Evolutionary conservation across 2,329 filamentous ascomycete genomes (phyloP).

Genomic region (Trichoderma guizhouense): DNA sequence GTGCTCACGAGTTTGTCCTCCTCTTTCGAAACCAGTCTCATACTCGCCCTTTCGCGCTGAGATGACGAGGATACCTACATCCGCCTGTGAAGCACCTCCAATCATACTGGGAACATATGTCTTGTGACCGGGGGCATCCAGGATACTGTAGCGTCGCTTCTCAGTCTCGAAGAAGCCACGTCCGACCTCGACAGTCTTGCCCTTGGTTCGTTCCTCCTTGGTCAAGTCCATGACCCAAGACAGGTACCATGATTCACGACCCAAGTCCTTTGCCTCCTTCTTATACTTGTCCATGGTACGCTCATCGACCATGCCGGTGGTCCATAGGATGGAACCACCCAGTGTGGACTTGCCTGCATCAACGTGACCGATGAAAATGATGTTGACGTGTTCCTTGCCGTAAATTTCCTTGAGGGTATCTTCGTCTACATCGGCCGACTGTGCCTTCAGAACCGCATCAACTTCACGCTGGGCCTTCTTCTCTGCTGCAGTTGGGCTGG

Average conservation of each 20-base stretch:
- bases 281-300: slow-evolving; percentile 98
- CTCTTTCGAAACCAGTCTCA: slow-evolving; percentile 95
- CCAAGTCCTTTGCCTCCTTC: slow-evolving; percentile 90
- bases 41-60: slow-evolving; percentile 97
- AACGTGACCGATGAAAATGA: slow-evolving; percentile 97
- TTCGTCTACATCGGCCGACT: slow-evolving; percentile 68
- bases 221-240: slow-evolving; percentile 98
- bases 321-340: slow-evolving; percentile 87
- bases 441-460: slow-evolving; percentile 82
- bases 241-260: slow-evolving; percentile 97
- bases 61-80: slow-evolving; percentile 93
- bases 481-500: slow-evolving; percentile 65
- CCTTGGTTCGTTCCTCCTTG: slow-evolving; percentile 92
- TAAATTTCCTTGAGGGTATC: slow-evolving; percentile 89
- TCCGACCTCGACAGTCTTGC: slow-evolving; percentile 97
- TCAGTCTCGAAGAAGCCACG: slow-evolving; percentile 96
- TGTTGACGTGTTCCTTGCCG: slow-evolving; percentile 88
- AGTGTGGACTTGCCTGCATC: slow-evolving; percentile 97
- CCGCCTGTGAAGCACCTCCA: slow-evolving; percentile 86
- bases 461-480: slow-evolving; percentile 60
- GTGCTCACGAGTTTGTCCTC: slow-evolving; percentile 95
- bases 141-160: slow-evolving; percentile 91
- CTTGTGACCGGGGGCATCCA: slow-evolving; percentile 97
- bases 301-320: slow-evolving; percentile 98
- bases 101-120: slow-evolving; percentile 99